Conservation (phyloP, 75 land plant genomes). For the Ceratopteris richardii region DNA sequence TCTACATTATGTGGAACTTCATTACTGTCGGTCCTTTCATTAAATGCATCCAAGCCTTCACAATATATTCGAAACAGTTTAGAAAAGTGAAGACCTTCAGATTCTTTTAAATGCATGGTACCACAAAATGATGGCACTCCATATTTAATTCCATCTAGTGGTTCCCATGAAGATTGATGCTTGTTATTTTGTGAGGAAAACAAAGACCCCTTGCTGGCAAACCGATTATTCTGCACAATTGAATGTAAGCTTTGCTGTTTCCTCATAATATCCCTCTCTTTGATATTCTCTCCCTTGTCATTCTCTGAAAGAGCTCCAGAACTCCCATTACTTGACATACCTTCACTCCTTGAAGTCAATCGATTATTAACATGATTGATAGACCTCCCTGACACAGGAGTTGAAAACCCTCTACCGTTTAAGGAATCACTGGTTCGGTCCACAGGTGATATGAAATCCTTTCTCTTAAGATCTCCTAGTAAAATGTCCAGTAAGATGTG, state of each 20-base stretch:
- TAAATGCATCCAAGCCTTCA: not conserved
- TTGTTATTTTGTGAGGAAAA: no score
- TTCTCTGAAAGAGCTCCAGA: not conserved
- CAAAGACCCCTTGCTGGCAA: not conserved
- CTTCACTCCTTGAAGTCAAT: not conserved
- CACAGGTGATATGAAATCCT: no score
- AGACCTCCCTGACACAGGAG: constrained; percentile 1
- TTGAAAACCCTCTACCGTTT: not conserved
- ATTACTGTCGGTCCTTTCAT: not conserved
- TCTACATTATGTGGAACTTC: not conserved
- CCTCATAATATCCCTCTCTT: not conserved
- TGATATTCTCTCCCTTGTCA: not conserved
- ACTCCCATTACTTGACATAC: constrained; percentile 6
- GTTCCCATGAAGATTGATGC: no score
- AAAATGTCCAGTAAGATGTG: constrained; percentile 16
- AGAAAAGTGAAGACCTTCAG: not conserved
- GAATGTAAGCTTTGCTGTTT: not conserved
- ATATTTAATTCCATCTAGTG: no score
- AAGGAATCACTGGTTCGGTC: not conserved
- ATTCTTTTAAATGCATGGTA: not conserved
- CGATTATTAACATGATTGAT: not conserved
- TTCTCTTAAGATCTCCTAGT: constrained; percentile 4
- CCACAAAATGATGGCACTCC: no score
- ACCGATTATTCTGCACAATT: not conserved
- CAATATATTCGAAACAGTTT: not conserved